Evolutionary conservation across 768 basidiomycete species (phyloP).

Genomic region (Butyriboletus loyo): DNA sequence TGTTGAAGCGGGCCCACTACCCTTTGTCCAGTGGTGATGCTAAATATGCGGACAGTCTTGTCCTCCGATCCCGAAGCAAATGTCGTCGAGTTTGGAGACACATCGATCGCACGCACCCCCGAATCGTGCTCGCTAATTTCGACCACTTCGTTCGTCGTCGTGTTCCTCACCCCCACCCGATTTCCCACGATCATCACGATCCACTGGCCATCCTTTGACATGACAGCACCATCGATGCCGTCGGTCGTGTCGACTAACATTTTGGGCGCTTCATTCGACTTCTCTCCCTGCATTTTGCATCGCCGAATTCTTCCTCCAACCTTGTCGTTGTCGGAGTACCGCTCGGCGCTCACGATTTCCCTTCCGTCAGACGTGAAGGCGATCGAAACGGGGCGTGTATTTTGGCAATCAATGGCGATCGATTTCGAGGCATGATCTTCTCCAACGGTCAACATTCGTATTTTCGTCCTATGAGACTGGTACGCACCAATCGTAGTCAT

Average conservation of each 20-base stretch:
- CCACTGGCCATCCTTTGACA: constrained; percentile 12
- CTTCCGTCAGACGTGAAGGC: constrained; percentile 2
- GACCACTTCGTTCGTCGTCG: neutral
- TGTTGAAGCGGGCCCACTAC: constrained; percentile 5
- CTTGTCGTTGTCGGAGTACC: neutral
- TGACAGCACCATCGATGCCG: neutral
- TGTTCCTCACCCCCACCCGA: constrained; percentile 4
- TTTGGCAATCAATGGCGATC: constrained; percentile 7
- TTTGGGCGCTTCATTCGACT: neutral
- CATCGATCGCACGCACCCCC: constrained; percentile 3
- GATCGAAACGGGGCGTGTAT: constrained; percentile 1
- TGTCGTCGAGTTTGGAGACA: constrained; percentile 10
- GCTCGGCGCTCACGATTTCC: constrained; percentile 6
- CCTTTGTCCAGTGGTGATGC: constrained; percentile 1
- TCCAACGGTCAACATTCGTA: neutral
- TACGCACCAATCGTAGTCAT: neutral
- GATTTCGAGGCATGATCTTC: neutral
- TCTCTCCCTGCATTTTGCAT: neutral
- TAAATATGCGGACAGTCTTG: constrained; percentile 2
- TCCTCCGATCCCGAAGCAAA: constrained; percentile 10
- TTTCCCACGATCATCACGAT: neutral
- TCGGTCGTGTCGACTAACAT: neutral
- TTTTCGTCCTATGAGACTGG: neutral
- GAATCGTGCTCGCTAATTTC: neutral
- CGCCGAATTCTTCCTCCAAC: neutral